Base-by-base conservation (phyloP, 1,284 basidiomycete genomes). In the Leccinum holopus region DNA sequence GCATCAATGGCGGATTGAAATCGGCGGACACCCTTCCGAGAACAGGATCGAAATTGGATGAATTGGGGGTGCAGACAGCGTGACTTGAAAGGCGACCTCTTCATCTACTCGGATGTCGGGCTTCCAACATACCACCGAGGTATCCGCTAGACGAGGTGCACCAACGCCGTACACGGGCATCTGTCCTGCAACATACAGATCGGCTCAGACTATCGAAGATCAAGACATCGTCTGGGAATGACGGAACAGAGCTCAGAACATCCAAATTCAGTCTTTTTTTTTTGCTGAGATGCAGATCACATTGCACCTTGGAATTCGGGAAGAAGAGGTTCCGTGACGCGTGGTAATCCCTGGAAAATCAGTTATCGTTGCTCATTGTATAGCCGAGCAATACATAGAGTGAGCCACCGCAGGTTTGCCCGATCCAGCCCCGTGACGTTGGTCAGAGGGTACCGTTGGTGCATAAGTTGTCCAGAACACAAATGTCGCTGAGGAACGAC, bases 41-140 rank as follows among this genome's bases (percentile, higher is more conserved):
- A 35, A 35, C 5, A 35, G 11, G 35, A 35, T 12, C 35, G 12
- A 35, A 35, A 35, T 35, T 35, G 5, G 5, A 35, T 35, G 35
- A 12, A 35, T 14, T 12, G 35, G 35, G 35, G 12, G 82, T 0
- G 87, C 81, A 6, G 80, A 76, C 18, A 94, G 71, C 11, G 80
- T 79, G 4, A 96, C 67, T 70, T 96, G 94, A 75, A 92, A 95
- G 0, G 89, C 82, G 0, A 83, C 44, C 44, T 35, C 35, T 35
- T 35, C 35, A 35, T 35, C 35, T 35, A 35, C 35, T 47, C 44
- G 44, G 18, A 47, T 8, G n/a, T 47, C 44, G 44, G 44, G 39
- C 16, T 41, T 41, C 30, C 30, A 30, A 30, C 1, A 30, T 30
- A 28, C 25, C 25, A 28, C 25, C 25, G 25, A 28, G 25, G 25